phyloP scores from a whole-genome alignment of 1,284 basidiomycete genomes.

The Boletus semigastroideus region DNA sequence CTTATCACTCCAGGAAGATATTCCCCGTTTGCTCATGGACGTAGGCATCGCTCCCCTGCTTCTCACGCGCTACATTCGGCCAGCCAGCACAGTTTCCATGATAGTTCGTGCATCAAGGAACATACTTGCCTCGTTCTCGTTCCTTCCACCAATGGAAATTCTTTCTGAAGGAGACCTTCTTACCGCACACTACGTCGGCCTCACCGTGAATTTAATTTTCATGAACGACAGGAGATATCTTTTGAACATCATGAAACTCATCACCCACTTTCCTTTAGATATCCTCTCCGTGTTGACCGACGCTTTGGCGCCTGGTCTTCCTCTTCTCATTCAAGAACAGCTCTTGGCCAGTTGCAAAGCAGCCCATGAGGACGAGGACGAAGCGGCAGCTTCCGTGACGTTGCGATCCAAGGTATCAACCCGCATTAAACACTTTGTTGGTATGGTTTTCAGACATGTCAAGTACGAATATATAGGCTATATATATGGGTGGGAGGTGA shows the following conservation, averaged over 20 bases:
- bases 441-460: constrained; percentile 49
- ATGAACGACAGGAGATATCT: constrained; percentile 29
- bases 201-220: constrained; percentile 34
- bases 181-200: constrained; percentile 33
- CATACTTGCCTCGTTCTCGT: constrained; percentile 35
- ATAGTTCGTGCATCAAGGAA: constrained; percentile 42
- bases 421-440: constrained; percentile 47
- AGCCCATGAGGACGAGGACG: constrained; percentile 35
- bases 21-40: constrained; percentile 31
- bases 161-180: constrained; percentile 30
- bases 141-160: constrained; percentile 15
- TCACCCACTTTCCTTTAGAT: constrained; percentile 34
- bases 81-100: constrained; percentile 40
- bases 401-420: constrained; percentile 25
- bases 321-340: constrained; percentile 15
- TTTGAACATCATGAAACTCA: constrained; percentile 29
- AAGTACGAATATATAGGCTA: constrained; percentile 46
- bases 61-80: constrained; percentile 27
- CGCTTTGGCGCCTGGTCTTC: constrained; percentile 27
- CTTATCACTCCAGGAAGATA: constrained; percentile 35
- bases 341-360: constrained; percentile 27
- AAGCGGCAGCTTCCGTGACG: constrained; percentile 28
- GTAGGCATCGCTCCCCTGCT: constrained; percentile 27
- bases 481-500: constrained; percentile 56
- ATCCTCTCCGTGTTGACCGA: constrained; percentile 31